Conservation (phyloP, 768 basidiomycete species). For the Psilocybe tampanensis region DNA sequence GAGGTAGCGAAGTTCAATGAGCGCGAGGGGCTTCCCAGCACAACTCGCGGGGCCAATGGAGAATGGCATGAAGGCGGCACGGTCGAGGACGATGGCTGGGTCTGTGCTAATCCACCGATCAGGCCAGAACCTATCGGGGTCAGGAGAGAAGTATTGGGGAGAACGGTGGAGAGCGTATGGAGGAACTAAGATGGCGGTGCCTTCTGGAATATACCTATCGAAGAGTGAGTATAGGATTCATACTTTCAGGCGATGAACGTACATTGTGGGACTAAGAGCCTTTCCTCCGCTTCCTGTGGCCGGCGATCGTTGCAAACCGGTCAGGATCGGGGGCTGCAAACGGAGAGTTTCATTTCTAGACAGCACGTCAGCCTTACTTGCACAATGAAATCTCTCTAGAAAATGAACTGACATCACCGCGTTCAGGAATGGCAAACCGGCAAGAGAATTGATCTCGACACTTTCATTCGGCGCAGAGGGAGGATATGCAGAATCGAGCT, state of each 20-base stretch:
- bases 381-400: conserved; percentile 17
- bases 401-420: conserved; percentile 33
- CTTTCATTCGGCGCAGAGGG: conserved; percentile 12
- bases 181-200: conserved; percentile 37
- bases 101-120: conserved; percentile 38
- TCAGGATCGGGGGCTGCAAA: conserved; percentile 38
- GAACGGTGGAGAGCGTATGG: conserved; percentile 41
- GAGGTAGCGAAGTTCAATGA: conserved; percentile 35
- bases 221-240: too few relatives aligned
- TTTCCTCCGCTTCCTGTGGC: conserved; percentile 30
- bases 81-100: conserved; percentile 6
- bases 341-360: conserved; percentile 42
- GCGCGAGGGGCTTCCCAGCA: conserved; percentile 42
- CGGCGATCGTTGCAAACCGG: conserved; percentile 35
- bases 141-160: conserved; percentile 38
- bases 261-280: conserved; percentile 30
- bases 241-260: too few relatives aligned
- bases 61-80: conserved; percentile 39
- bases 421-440: conserved; percentile 30
- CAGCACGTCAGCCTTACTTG: too few relatives aligned
- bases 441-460: conserved; percentile 19
- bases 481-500: conserved; percentile 26
- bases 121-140: conserved; percentile 38
- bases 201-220: conserved; percentile 42
- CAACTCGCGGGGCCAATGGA: conserved; percentile 53